A percentile compares a stretch with the other conserved stretches of the same genome.
These are phyloP conservation scores for Aegilops bicornis DNA, from an alignment of 176 grass and related monocot species.

Conservation along the genomic window DNA sequence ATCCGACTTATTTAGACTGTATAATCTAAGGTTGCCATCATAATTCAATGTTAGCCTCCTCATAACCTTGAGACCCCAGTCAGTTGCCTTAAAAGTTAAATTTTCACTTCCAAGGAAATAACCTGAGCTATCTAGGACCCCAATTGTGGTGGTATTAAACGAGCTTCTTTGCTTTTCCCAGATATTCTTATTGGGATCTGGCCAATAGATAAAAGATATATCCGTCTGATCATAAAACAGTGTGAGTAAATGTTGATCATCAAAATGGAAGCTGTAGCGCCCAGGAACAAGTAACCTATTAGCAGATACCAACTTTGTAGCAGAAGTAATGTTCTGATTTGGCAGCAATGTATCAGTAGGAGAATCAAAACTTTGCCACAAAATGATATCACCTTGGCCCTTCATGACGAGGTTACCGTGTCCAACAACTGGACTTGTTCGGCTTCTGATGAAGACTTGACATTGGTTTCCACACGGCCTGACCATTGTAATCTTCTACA, in stretches of 20 bases:
- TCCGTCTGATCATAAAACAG: constrained; percentile 40
- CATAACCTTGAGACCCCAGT: constrained; percentile 35
- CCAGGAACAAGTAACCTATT: constrained; percentile 39
- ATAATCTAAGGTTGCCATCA: constrained; percentile 48
- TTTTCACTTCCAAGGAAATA: constrained; percentile 42
- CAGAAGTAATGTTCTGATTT: constrained; percentile 32
- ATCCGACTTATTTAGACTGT: constrained; percentile 27
- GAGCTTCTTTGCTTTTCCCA: constrained; percentile 32
- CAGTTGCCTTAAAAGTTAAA: constrained; percentile 32
- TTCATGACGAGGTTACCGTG: constrained; percentile 37
- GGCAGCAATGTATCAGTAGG: constrained; percentile 47
- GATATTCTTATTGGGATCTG: constrained; percentile 14
- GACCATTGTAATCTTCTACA: constrained; percentile 22
- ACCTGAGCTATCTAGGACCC: constrained; percentile 24
- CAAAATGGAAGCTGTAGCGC: constrained; percentile 46
- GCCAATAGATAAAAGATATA: constrained; percentile 54
- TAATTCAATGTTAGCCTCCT: constrained; percentile 12
- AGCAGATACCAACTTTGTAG: constrained; percentile 32
- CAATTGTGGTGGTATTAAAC: constrained; percentile 20
- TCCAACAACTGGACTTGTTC: not conserved
- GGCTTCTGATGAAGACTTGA: not conserved
- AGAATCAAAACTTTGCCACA: constrained; percentile 50
- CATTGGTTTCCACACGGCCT: constrained; percentile 36
- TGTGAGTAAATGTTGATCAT: constrained; percentile 42
- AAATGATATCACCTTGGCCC: not conserved